Base-by-base conservation (phyloP, 176 grass and related monocot species). In the Triticum urartu region DNA sequence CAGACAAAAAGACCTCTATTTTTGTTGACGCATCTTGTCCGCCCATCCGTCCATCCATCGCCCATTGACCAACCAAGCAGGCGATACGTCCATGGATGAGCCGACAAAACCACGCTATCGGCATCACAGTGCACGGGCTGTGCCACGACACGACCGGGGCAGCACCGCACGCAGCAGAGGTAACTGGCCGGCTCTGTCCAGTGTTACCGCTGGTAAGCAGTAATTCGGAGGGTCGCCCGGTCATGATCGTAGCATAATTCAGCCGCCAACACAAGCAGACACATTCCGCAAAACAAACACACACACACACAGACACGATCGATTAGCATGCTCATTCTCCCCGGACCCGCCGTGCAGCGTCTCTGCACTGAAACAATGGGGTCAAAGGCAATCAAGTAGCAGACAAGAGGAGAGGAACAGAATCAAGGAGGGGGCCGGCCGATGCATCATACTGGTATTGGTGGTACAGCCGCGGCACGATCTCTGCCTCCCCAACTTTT, bases 1-100 rank as follows among this genome's bases (percentile, higher is more conserved):
- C 78, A 86, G 78, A 89, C 83, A 82, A 77, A 77, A 89, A 70
- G 26, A 68, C 50, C 15, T 47, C 17, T 11, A 4, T 10, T 64
- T 64, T 59, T 85, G 72, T 75, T 78, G 85, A 74, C 50, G 15
- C 50, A 54, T 54, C 50, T 6, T 18, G 14, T 54, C 50, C 47
- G 47, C 15, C 47, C 48, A 1, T 45, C 79, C 45, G 1, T 48
- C 79, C 18, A 9, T 71, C 72, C 62, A 34, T 78, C 65, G 5
- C 61, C 17, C 52, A 20, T 28, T 15, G 67, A 70, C 72, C 50
- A 35, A 40, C 50, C 28, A n/a, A 34, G 30, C 36, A 30, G 28
- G 28, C 28, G 28, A 30, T 50, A 5, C 5, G 15, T 54, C 14
- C 13, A 54, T 17, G 3, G 1, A 18, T 18, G 1, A 54, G 5